Evolutionary conservation across 1,139 yeast genomes (phyloP).

Genomic region (Dujonia santamariae): DNA sequence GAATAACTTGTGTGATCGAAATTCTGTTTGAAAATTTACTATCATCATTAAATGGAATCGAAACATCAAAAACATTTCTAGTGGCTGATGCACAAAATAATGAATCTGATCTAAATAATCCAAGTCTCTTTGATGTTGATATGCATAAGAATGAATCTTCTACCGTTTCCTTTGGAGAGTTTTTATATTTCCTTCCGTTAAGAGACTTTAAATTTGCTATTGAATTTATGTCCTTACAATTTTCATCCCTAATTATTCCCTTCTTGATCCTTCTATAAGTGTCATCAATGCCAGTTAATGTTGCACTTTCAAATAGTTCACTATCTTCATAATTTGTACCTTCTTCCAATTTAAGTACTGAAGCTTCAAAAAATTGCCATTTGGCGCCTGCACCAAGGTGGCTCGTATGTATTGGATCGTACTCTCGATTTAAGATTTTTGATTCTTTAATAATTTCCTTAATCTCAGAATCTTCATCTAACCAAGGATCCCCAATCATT

Average conservation of each 20-base stretch:
- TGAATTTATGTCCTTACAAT: slow-evolving; percentile 3
- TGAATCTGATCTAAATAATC: slow-evolving; percentile 47
- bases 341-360: slow-evolving; percentile 14
- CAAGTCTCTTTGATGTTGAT: slow-evolving; percentile 42
- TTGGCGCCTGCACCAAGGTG: slow-evolving; percentile 45
- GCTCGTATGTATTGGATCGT: slow-evolving; percentile 37
- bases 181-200: slow-evolving; percentile 14
- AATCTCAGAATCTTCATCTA: slow-evolving; percentile 25
- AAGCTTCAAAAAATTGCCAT: slow-evolving; percentile 38
- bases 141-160: slow-evolving; percentile 32
- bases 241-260: slow-evolving; percentile 15
- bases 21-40: slow-evolving; percentile 48
- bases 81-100: slow-evolving; percentile 53
- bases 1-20: slow-evolving; percentile 49
- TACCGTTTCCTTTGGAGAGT: background rate
- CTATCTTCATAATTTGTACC: background rate
- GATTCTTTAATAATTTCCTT: slow-evolving; percentile 34
- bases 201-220: slow-evolving; percentile 4
- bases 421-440: slow-evolving; percentile 27
- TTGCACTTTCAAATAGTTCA: slow-evolving; percentile 13
- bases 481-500: slow-evolving; percentile 42
- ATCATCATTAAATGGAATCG: slow-evolving; percentile 33
- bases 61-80: slow-evolving; percentile 38
- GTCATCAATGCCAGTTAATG: slow-evolving; percentile 33
- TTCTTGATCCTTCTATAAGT: slow-evolving; percentile 33